Conservation (phyloP, 495 filamentous ascomycete genomes). For the Chaetomium tenue region DNA sequence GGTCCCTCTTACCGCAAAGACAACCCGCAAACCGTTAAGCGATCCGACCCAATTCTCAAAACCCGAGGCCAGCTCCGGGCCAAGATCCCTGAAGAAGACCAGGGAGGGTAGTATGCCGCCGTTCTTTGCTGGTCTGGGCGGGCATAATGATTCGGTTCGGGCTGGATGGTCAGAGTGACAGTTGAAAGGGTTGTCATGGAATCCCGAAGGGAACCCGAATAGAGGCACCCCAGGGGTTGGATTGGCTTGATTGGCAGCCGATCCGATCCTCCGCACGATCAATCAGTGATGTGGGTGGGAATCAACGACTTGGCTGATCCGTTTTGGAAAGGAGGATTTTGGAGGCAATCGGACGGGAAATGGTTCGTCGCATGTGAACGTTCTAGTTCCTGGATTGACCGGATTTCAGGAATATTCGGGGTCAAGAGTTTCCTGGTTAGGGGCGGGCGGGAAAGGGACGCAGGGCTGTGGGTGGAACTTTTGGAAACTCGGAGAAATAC, state of each 20-base stretch:
- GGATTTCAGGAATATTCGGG: too few relatives aligned
- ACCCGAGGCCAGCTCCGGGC: not conserved
- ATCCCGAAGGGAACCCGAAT: constrained; percentile 9
- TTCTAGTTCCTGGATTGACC: too few relatives aligned
- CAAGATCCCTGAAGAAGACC: constrained; percentile 3
- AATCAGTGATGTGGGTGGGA: too few relatives aligned
- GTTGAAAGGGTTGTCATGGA: too few relatives aligned
- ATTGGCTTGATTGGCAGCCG: not conserved
- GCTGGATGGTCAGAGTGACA: not conserved
- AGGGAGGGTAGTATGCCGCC: not conserved
- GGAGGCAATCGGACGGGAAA: too few relatives aligned
- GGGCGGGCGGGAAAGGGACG: not conserved
- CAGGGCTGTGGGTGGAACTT: not conserved
- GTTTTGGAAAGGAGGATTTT: too few relatives aligned
- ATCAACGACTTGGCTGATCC: too few relatives aligned
- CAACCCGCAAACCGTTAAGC: not conserved
- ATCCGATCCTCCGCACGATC: too few relatives aligned
- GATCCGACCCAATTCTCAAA: not conserved
- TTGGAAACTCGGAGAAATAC: not conserved
- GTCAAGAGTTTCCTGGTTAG: too few relatives aligned
- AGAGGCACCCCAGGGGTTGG: constrained; percentile 4
- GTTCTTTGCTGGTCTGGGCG: constrained; percentile 2
- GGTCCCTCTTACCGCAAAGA: not conserved
- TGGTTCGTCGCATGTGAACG: too few relatives aligned
- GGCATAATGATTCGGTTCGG: not conserved